A percentile compares a stretch with the other conserved stretches of the same genome.
These are phyloP conservation scores for Zygoascus bituminiphila DNA, from an alignment of 805 yeast species.

Conservation along the genomic window DNA sequence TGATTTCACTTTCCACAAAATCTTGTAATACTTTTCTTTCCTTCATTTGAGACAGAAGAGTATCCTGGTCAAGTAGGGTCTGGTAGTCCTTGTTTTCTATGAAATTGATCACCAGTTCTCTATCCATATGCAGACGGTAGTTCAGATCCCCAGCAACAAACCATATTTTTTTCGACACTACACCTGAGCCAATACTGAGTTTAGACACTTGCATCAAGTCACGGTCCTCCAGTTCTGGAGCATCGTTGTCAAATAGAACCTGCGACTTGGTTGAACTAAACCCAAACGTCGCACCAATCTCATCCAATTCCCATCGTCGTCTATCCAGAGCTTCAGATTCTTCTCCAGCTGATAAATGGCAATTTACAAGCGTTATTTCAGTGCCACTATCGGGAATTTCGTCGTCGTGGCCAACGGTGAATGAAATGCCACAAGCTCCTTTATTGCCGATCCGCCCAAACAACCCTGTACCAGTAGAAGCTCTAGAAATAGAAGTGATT, in stretches of 20 bases:
- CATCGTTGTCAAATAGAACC: conserved; percentile 26
- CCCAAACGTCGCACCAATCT: conserved; percentile 29
- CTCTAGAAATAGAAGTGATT: conserved; percentile 33
- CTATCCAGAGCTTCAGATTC: conserved; percentile 30
- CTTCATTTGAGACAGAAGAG: conserved; percentile 32
- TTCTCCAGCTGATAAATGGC: conserved; percentile 50
- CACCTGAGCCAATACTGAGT: not conserved
- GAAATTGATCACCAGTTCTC: conserved; percentile 25
- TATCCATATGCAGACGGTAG: conserved; percentile 35
- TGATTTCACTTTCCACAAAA: conserved; percentile 40
- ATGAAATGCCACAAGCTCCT: conserved; percentile 37
- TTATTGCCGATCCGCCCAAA: conserved; percentile 53
- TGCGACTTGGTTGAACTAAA: conserved; percentile 20
- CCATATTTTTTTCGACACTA: not conserved
- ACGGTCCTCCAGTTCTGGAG: conserved; percentile 13
- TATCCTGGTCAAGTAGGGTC: conserved; percentile 37
- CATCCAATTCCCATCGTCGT: conserved; percentile 39
- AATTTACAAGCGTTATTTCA: conserved; percentile 35
- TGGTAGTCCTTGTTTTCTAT: conserved; percentile 27
- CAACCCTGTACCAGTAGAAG: conserved; percentile 49
- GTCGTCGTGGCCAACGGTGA: not conserved
- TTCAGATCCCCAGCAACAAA: conserved; percentile 49
- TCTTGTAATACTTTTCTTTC: conserved; percentile 34
- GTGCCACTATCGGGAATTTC: conserved; percentile 20
- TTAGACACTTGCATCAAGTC: not conserved